Conservation (phyloP, 495 filamentous ascomycete genomes). For the Tuber melanosporum region DNA sequence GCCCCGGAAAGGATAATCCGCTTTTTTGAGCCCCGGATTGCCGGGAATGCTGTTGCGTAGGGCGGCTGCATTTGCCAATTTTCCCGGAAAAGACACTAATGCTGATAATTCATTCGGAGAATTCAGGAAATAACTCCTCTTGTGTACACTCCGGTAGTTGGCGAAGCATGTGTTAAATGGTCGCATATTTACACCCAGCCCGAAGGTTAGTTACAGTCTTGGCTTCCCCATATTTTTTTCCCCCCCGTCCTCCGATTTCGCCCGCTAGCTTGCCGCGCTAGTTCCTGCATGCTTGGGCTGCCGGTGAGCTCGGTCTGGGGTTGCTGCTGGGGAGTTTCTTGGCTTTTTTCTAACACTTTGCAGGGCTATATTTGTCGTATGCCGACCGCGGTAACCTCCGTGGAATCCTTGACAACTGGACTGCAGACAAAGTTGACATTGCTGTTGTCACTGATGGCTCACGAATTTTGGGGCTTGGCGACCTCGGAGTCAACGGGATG, state of each 20-base stretch:
- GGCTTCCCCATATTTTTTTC: neutral
- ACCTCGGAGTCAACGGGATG: slow-evolving; percentile 95
- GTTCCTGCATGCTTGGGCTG: neutral
- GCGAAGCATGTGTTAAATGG: slow-evolving; percentile 92
- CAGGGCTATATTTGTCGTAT: slow-evolving; percentile 69
- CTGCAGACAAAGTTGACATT: slow-evolving; percentile 72
- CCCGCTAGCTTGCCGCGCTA: slow-evolving; percentile 9
- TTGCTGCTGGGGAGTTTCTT: neutral
- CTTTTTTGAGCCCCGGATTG: neutral
- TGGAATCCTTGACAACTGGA: slow-evolving; percentile 70
- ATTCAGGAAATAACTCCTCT: slow-evolving; percentile 73
- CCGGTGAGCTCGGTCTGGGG: neutral
- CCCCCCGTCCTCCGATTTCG: neutral
- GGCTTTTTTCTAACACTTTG: neutral
- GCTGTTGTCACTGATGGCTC: slow-evolving; percentile 96
- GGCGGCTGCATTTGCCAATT: slow-evolving; percentile 3
- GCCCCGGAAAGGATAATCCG: slow-evolving; percentile 6
- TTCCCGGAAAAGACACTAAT: slow-evolving; percentile 16
- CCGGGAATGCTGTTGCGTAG: slow-evolving; percentile 10
- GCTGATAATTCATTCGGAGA: slow-evolving; percentile 20
- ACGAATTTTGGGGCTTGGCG: slow-evolving; percentile 89
- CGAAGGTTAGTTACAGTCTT: slow-evolving; percentile 54
- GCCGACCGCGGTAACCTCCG: slow-evolving; percentile 66
- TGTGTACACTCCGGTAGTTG: slow-evolving; percentile 96
- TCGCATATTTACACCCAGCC: slow-evolving; percentile 92